These are phyloP conservation scores for Podospora fimiseda DNA, from an alignment of 495 filamentous ascomycete species.

Conservation along the genomic window DNA sequence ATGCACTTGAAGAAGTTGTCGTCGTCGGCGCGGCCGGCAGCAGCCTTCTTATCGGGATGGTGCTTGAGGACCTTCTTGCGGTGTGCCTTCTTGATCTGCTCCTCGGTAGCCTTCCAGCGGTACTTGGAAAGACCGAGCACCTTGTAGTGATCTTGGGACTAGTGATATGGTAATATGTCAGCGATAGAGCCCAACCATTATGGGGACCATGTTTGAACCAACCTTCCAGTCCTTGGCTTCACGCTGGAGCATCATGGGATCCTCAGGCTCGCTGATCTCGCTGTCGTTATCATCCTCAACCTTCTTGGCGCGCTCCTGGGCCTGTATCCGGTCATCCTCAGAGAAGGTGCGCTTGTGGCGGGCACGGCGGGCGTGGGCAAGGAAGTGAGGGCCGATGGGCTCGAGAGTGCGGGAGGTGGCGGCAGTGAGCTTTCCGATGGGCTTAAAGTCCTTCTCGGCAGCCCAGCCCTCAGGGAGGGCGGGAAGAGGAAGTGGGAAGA, in stretches of 20 bases:
- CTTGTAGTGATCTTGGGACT: slow-evolving; percentile 97
- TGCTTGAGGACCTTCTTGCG: slow-evolving; percentile 99
- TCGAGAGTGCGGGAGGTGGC: slow-evolving; percentile 80
- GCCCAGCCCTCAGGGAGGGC: slow-evolving; percentile 74
- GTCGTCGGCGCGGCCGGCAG: slow-evolving; percentile 77
- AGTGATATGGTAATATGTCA: slow-evolving; percentile 25
- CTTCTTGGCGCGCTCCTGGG: slow-evolving; percentile 89
- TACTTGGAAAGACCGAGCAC: slow-evolving; percentile 90
- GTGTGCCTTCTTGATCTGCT: slow-evolving; percentile 97
- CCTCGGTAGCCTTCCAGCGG: slow-evolving; percentile 84
- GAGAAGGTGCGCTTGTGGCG: slow-evolving; percentile 97
- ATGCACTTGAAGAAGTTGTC: slow-evolving; percentile 99
- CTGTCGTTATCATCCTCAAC: slow-evolving; percentile 84
- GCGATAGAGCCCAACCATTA: neutral
- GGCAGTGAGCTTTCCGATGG: slow-evolving; percentile 59
- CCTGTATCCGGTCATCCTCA: slow-evolving; percentile 95
- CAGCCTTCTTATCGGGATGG: slow-evolving; percentile 98
- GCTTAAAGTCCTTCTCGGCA: slow-evolving; percentile 86
- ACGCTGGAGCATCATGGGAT: slow-evolving; percentile 78
- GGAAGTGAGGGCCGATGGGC: slow-evolving; percentile 94
- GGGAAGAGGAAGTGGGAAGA: slow-evolving; percentile 55
- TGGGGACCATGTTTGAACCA: slow-evolving; percentile 19
- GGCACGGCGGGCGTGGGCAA: slow-evolving; percentile 91
- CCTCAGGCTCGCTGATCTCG: slow-evolving; percentile 89
- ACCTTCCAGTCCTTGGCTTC: slow-evolving; percentile 99